phyloP scores from a whole-genome alignment of 441 rosid genomes.

The Theobroma grandiflorum region DNA sequence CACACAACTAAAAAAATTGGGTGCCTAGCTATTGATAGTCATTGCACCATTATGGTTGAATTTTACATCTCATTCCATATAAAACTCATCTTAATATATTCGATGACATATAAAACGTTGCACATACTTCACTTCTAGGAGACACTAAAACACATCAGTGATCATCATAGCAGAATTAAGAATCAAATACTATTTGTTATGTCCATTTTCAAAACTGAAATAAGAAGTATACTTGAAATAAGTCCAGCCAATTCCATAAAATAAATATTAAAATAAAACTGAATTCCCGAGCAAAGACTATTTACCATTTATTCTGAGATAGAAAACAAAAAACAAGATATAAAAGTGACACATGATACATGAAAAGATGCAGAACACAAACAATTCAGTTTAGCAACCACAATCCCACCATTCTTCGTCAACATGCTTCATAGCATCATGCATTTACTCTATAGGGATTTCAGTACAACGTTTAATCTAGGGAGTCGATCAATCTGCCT shows the following conservation, averaged over 20 bases:
- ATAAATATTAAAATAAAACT: background rate
- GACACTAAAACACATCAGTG: background rate
- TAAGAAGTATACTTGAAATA: background rate
- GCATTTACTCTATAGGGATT: background rate
- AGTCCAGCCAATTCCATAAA: background rate
- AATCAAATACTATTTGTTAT: background rate
- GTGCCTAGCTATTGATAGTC: background rate
- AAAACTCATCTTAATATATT: no score
- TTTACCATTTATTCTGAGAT: background rate
- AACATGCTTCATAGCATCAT: conserved; percentile 8
- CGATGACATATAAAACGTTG: no score
- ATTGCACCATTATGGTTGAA: background rate
- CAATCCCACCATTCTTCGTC: background rate
- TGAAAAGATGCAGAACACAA: conserved; percentile 2
- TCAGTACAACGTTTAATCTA: background rate
- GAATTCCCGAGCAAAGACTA: background rate
- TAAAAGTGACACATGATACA: background rate
- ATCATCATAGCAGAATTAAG: background rate
- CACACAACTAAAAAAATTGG: background rate
- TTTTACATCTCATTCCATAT: background rate
- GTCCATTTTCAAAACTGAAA: background rate
- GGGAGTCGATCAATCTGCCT: background rate
- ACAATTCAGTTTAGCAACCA: background rate
- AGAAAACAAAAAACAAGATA: background rate
- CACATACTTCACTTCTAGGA: background rate